A percentile compares a stretch with the other conserved stretches of the same genome.
Evolutionary conservation across 129 eudicot genomes (phyloP).

Genomic region (Pittosporum tobira): DNA sequence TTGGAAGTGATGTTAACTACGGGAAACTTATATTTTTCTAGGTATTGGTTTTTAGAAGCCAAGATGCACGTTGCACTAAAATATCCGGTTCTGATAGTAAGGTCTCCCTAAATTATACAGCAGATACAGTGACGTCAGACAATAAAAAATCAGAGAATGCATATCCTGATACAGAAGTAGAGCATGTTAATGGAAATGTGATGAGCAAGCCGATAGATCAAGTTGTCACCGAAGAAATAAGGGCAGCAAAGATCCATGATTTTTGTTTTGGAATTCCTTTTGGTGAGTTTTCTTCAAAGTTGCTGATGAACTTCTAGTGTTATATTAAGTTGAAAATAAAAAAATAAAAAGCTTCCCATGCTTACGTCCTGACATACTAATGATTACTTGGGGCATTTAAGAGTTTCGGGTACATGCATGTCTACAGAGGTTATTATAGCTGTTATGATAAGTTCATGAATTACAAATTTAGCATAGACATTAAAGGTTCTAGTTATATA

Average conservation of each 20-base stretch:
- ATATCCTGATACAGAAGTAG: too few relatives aligned
- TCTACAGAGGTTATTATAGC: too few relatives aligned
- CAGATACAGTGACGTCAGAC: too few relatives aligned
- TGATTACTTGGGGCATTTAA: too few relatives aligned
- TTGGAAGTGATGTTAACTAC: constrained; percentile 4
- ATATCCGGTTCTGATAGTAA: constrained; percentile 31
- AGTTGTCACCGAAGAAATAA: constrained; percentile 28
- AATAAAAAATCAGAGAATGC: too few relatives aligned
- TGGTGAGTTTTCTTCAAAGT: constrained; percentile 43
- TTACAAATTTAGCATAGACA: too few relatives aligned
- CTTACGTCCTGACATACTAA: too few relatives aligned
- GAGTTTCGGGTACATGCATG: too few relatives aligned
- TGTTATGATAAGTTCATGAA: too few relatives aligned
- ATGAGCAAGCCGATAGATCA: constrained; percentile 26
- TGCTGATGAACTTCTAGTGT: background rate
- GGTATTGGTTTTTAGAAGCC: constrained; percentile 37
- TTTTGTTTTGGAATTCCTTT: constrained; percentile 92
- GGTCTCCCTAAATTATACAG: constrained; percentile 19
- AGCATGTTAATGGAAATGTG: constrained; percentile 25
- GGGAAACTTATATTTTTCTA: constrained; percentile 5
- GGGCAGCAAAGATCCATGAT: constrained; percentile 81
- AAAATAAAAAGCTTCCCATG: too few relatives aligned
- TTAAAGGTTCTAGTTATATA: too few relatives aligned
- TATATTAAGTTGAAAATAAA: background rate
- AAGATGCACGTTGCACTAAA: constrained; percentile 38